A percentile compares a stretch with the other conserved stretches of the same genome.
Conservation (phyloP, 140 eudicot genomes). For the Anethum foeniculum region DNA sequence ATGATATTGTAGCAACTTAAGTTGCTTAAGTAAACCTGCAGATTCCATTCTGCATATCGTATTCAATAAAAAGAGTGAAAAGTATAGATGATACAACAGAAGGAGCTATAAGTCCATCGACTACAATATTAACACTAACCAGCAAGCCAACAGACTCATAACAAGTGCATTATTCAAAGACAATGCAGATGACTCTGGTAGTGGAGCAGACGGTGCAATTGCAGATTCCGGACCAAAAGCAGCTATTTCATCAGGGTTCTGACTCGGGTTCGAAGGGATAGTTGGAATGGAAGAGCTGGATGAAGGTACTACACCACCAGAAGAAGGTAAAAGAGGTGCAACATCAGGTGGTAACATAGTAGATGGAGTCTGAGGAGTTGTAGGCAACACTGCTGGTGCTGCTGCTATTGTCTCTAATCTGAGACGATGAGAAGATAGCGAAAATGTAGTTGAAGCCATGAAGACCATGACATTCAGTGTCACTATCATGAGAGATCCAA, state of each 20-base stretch:
- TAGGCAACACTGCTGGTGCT: slow-evolving; percentile 26
- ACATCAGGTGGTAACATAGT: slow-evolving; percentile 37
- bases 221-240: slow-evolving; percentile 29
- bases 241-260: slow-evolving; percentile 23
- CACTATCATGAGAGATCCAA: slow-evolving; percentile 2
- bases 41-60: not conserved
- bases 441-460: not conserved
- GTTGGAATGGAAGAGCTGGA: slow-evolving; percentile 25
- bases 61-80: not conserved
- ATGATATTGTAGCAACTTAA: not conserved
- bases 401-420: slow-evolving; percentile 18
- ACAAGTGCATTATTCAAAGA: not conserved
- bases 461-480: not conserved
- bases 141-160: slow-evolving; percentile 8
- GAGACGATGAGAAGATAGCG: not conserved
- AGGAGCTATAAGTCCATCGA: not conserved
- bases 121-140: not conserved
- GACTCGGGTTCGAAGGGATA: slow-evolving; percentile 38
- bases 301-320: slow-evolving; percentile 24
- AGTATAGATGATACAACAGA: not conserved
- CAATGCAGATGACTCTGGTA: slow-evolving; percentile 1
- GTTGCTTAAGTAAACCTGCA: not conserved
- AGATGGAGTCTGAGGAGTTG: slow-evolving; percentile 15
- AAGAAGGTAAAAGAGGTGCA: slow-evolving; percentile 39
- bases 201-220: slow-evolving; percentile 6